Evolutionary conservation across 176 grass and related monocot species (phyloP), one percentile per base, ranked within the genome.

Genomic region (Puccinellia tenuiflora): DNA sequence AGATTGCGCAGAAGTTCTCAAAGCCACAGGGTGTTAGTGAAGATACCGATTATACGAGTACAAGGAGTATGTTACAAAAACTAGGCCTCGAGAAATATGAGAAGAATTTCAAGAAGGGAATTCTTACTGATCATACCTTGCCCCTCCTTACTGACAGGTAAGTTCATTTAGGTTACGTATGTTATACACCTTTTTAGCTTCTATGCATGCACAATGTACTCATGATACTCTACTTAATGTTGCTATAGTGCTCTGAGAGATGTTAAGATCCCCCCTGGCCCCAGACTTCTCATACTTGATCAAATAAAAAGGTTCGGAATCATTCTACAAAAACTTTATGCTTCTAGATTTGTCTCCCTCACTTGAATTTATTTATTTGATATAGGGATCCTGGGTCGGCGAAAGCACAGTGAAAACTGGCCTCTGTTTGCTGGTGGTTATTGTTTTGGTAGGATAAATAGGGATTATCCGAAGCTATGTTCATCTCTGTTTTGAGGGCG

Each of bases 101-200:
- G 73, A 99, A 96, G 57, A 93, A 99, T 73, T 96, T 98, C 77
- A 98, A 92, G 87, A 95, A 88, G 81, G 96, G 96, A 42, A 85
- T 90, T 66, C 96, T 98, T 70, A 93, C 73, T 33, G 92, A 96
- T 92, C 80, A 76, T 82, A 99, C 96, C 22, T 85, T 99, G 71
- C 85, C 96, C 38, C 89, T 96, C 52, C 91, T 99, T 50, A 96
- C 87, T 9, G 96, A 96, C 83, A 93, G 91, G 96, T 88, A 52
- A 39, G 46, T 50, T n/a, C n/a, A 57, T 73, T 1, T 66, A 47
- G 29, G 6, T 66, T 57, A 39, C n/a, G 33, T 79, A 18, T 85
- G 24, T 37, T 79, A 22, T 5, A 64, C 47, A 56, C 30, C 28
- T 16, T 79, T 29, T 46, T 71, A 37, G 3, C 39, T 40, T 9